Conservation (phyloP, 2,329 filamentous ascomycete genomes). For the Cladobotryum mycophilum region DNA sequence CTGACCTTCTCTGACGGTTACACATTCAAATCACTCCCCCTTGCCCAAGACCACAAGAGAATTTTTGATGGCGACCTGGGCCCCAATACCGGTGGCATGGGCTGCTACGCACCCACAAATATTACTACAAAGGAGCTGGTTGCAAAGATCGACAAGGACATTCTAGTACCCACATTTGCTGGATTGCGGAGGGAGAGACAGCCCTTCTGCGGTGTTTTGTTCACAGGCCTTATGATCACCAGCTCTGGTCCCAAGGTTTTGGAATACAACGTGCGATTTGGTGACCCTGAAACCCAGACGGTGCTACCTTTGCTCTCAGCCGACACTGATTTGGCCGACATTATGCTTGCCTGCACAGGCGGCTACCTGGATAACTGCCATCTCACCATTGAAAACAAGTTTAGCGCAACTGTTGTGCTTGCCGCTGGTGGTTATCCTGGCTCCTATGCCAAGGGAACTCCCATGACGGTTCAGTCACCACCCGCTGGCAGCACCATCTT, state of each 20-base stretch:
- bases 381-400: constrained; percentile 61
- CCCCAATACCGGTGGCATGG: constrained; percentile 96
- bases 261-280: constrained; percentile 91
- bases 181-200: constrained; percentile 79
- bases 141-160: constrained; percentile 68
- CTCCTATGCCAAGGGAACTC: constrained; percentile 71
- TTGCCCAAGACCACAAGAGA: constrained; percentile 95
- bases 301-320: constrained; percentile 69
- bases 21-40: constrained; percentile 73
- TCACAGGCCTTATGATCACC: constrained; percentile 93
- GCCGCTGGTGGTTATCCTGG: constrained; percentile 88
- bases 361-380: constrained; percentile 65
- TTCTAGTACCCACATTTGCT: constrained; percentile 83
- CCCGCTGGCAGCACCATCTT: constrained; percentile 62
- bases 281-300: constrained; percentile 87
- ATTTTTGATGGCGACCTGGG: constrained; percentile 86
- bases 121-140: constrained; percentile 71
- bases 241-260: constrained; percentile 72
- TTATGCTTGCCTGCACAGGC: constrained; percentile 80
- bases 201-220: constrained; percentile 68
- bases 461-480: constrained; percentile 43
- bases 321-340: constrained; percentile 77
- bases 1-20: constrained; percentile 88
- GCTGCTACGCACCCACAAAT: constrained; percentile 88
- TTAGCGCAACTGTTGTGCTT: constrained; percentile 88